phyloP scores from a whole-genome alignment of 2,329 filamentous ascomycete genomes.

The Aspergillus ochraceoroseus region DNA sequence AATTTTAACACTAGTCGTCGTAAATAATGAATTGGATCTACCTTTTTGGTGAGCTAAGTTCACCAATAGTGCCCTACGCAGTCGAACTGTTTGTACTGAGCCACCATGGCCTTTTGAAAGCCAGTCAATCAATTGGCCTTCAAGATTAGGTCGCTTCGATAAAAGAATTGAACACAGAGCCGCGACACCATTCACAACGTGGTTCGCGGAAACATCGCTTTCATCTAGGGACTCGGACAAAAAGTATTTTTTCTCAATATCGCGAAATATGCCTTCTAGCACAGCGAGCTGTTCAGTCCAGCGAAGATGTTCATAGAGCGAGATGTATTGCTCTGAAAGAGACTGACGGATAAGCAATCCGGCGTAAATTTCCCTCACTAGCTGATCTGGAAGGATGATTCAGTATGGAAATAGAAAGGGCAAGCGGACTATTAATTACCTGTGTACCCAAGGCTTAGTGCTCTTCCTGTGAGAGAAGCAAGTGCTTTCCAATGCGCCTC shows the following conservation, averaged over 20 bases:
- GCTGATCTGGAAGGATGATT: constrained; percentile 31
- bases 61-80: constrained; percentile 62
- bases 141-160: constrained; percentile 47
- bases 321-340: constrained; percentile 30
- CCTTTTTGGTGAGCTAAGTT: constrained; percentile 52
- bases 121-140: constrained; percentile 58
- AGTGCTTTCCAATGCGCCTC: constrained; percentile 32
- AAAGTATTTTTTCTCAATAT: constrained; percentile 42
- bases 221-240: constrained; percentile 19
- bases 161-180: constrained; percentile 53
- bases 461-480: constrained; percentile 51
- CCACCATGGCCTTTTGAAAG: constrained; percentile 60
- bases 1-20: background rate
- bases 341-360: constrained; percentile 32
- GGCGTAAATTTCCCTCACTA: constrained; percentile 40
- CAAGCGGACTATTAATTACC: constrained; percentile 46
- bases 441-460: constrained; percentile 66
- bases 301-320: constrained; percentile 43
- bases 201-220: constrained; percentile 12
- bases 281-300: constrained; percentile 47
- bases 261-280: constrained; percentile 45
- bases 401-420: constrained; percentile 11
- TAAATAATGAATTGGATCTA: no score
- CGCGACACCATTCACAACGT: constrained; percentile 54
- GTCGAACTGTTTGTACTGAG: constrained; percentile 59